phyloP scores from a whole-genome alignment of 2,329 filamentous ascomycete species.

The Chaetomiaceae sp. region DNA sequence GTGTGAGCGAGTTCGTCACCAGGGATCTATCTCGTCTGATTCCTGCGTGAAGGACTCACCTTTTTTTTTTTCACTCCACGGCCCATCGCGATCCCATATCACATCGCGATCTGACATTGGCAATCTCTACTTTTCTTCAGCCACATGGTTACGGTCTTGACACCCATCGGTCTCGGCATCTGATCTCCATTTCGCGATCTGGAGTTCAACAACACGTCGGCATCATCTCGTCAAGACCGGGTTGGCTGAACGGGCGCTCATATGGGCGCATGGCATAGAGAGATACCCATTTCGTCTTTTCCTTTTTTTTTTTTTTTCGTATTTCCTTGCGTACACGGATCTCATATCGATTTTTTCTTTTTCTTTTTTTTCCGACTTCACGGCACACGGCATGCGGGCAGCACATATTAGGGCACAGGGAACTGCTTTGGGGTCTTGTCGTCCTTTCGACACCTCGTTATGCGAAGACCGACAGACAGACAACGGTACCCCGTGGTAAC shows the following conservation, averaged over 20 bases:
- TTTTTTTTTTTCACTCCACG: neutral
- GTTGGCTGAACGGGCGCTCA: neutral
- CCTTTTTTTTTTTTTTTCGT: neutral
- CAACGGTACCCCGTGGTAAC: neutral
- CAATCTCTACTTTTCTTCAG: neutral
- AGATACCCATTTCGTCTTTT: neutral
- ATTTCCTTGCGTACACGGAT: neutral
- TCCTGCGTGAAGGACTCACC: neutral
- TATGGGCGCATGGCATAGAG: neutral
- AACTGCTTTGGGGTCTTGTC: neutral
- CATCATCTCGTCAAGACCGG: neutral
- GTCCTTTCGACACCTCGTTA: neutral
- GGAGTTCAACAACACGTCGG: neutral
- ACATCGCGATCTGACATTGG: neutral
- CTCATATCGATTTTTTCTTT: neutral
- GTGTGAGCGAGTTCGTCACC: neutral
- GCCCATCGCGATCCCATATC: neutral
- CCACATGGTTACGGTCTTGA: neutral
- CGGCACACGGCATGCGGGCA: neutral
- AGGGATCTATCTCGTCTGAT: neutral
- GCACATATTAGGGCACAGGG: too few species aligned
- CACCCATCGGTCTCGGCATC: neutral
- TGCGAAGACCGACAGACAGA: neutral
- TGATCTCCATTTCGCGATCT: neutral
- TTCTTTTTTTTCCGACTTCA: neutral